Evolutionary conservation across 2,329 filamentous ascomycete species (phyloP), one percentile per base, ranked within the genome.

Genomic region (Phyllosticta capitalensis): DNA sequence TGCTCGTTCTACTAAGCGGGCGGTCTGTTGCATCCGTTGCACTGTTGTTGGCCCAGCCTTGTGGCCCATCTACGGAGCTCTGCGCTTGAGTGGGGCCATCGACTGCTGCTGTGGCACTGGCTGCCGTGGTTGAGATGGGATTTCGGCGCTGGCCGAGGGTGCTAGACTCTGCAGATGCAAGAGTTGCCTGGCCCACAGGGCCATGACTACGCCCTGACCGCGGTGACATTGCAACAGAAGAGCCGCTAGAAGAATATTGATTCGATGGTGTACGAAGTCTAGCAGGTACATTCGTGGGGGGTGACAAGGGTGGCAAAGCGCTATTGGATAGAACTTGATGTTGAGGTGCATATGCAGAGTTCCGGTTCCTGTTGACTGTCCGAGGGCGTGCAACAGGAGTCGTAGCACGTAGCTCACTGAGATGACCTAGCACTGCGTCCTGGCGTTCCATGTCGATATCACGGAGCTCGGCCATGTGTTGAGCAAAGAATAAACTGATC

Each of bases 401-500:
- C 12, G 68, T 71, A 20, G 70, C 68, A 28, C 72, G 70, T 56
- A 69, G 64, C 54, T 73, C 70, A 17, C 73, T 62, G 24, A 67
- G 54, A 49, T 62, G 64, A 56, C 74, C 72, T 59, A 74, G 65
- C 45, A 72, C 62, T 6, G 66, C 64, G 19, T 68, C 69, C 17
- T 64, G 65, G 60, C 66, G 66, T 59, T 70, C 67, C 22, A 70
- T 66, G 52, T 71, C 67, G 55, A 70, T 49, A 14, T 60, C 58
- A n/a, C 58, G 68, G 33, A 75, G 66, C 24, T 71, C 70, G 49
- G 67, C 68, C 61, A 72, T 72, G 51, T 75, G 72, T 30, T 73
- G 69, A 61, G 73, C 72, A 58, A 75, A 75, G 64, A 74, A 72
- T 66, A 68, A 70, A 61, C 72, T 74, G 58, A 75, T 74, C 45